Conservation (phyloP, 176 grass and related monocot genomes). For the Triticum timopheevii region DNA sequence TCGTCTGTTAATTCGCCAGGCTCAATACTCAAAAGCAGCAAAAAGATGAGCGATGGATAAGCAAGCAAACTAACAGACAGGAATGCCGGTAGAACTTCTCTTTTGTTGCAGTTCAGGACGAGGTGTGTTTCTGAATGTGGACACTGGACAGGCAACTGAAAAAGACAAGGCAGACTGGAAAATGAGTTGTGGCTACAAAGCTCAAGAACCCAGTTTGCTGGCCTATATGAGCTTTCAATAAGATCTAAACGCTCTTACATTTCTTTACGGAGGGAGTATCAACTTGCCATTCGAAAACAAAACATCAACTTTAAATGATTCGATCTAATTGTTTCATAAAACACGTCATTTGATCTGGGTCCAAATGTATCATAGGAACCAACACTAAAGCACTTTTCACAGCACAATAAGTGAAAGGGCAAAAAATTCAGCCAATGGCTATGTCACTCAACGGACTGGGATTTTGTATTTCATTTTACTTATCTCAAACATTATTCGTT, state of each 20-base stretch:
- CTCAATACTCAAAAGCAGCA: background rate
- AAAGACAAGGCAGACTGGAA: background rate
- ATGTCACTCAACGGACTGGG: background rate
- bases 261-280: too few relatives aligned
- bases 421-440: constrained; percentile 1
- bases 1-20: background rate
- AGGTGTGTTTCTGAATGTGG: background rate
- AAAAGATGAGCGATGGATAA: background rate
- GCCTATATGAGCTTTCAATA: background rate
- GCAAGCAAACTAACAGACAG: background rate
- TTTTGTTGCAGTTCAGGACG: background rate
- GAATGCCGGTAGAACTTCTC: background rate
- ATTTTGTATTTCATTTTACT: constrained; percentile 1
- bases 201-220: background rate
- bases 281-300: background rate
- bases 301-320: background rate
- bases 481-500: background rate
- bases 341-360: background rate
- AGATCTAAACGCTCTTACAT: background rate
- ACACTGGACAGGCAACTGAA: background rate
- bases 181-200: background rate
- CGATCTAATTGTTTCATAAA: background rate
- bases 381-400: background rate
- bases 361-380: background rate
- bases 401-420: background rate